Evolutionary conservation across 495 filamentous ascomycete genomes (phyloP), one percentile per base, ranked within the genome.

Genomic region (Penicillium daleae): DNA sequence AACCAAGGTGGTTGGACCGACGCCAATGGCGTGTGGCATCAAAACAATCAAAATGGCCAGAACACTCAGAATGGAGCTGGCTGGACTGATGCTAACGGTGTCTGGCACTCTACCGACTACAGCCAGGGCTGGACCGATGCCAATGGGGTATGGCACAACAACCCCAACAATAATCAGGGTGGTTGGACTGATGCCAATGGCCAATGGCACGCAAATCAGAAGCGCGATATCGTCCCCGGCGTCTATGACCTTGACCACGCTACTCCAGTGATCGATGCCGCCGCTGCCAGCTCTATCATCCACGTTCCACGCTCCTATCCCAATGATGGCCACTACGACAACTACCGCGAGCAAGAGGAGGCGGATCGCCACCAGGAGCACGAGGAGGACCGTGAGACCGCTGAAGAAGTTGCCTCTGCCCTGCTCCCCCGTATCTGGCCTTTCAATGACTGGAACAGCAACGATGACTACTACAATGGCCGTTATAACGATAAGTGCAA

Each of bases 171-270:
- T 24, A 53, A 63, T 21, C 46, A 52, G 15, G 32, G 44, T n/a
- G 66, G 66, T 10, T 69, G 66, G 66, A 69, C 66, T 22, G 66
- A 66, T 19, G 59, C 40, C 6, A 61, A 69, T 10, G 66, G 63
- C 10, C 63, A 69, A 29, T 69, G 66, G 66, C 66, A 69, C 57
- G 35, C 51, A 27, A 63, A 59, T 26, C 60, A 66, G 21, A 71
- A 69, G 66, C 66, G 66, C 42, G 49, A 35, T 37, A n/a, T 40
- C 32, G 9, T 17, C 17, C 39, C 26, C n/a, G 50, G 31, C 37
- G 42, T 46, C 17, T 24, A 42, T 33, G 19, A 24, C 8, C 42
- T 4, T 31, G 29, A 31, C 8, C n/a, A 40, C n/a, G 19, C 53
- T 21, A 56, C 29, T 56, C 4, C 33, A 8, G 21, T 26, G n/a